Conservation (phyloP, 106 monocot genomes). For the Apostasia shenzhenica region DNA sequence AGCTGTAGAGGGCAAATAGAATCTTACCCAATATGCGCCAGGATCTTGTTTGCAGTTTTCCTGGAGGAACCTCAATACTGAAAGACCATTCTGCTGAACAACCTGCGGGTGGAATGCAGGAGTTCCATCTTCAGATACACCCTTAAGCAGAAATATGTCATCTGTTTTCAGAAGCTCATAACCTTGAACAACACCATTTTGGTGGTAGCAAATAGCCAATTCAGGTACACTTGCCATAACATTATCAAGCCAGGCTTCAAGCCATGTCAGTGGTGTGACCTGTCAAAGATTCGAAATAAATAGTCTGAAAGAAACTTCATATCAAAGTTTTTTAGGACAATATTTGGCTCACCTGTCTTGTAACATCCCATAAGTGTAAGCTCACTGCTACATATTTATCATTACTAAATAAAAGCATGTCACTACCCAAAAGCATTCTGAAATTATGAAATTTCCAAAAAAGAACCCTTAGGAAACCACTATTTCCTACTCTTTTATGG, state of each 20-base stretch:
- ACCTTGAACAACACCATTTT: slow-evolving; percentile 97
- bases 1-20: neutral
- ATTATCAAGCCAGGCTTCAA: slow-evolving; percentile 99
- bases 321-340: neutral
- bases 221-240: slow-evolving; percentile 97
- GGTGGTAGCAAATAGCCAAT: slow-evolving; percentile 90
- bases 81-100: slow-evolving; percentile 93
- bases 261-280: slow-evolving; percentile 92
- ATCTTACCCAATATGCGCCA: slow-evolving; percentile 94
- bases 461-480: slow-evolving; percentile 70
- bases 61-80: slow-evolving; percentile 91
- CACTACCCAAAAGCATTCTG: slow-evolving; percentile 94
- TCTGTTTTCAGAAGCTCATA: slow-evolving; percentile 95
- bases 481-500: slow-evolving; percentile 46
- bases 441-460: slow-evolving; percentile 99
- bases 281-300: slow-evolving; percentile 22
- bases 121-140: slow-evolving; percentile 87
- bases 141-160: slow-evolving; percentile 93
- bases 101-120: slow-evolving; percentile 98
- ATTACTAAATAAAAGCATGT: slow-evolving; percentile 95
- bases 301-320: neutral
- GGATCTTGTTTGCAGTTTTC: slow-evolving; percentile 98
- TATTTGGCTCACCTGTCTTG: slow-evolving; percentile 52
- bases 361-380: slow-evolving; percentile 88
- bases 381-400: slow-evolving; percentile 97